A percentile compares a stretch with the other conserved stretches of the same genome.
Evolutionary conservation across 148 eudicot species (phyloP).

Genomic region (Persicaria maculosa): DNA sequence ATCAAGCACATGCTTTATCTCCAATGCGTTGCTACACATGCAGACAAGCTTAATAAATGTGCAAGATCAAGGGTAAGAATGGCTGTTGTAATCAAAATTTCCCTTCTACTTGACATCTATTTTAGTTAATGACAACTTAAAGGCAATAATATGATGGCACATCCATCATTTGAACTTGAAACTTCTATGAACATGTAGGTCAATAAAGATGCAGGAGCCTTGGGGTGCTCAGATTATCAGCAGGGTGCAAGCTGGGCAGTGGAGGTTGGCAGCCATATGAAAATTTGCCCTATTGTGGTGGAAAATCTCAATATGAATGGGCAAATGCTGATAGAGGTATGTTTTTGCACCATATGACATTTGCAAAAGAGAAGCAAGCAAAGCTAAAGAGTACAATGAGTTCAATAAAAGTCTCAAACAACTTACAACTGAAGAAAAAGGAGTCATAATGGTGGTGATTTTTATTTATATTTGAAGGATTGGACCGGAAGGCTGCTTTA

Average conservation of each 20-base stretch:
- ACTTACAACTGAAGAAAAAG: no score
- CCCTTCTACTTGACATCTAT: background rate
- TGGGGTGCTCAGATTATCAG: conserved; percentile 35
- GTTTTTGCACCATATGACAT: background rate
- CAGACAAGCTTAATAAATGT: conserved; percentile 58
- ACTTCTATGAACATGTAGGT: background rate
- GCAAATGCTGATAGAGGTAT: conserved; percentile 72
- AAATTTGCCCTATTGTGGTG: conserved; percentile 65
- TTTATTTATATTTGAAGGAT: no score
- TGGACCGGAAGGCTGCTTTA: no score
- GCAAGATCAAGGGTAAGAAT: conserved; percentile 47
- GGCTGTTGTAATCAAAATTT: background rate
- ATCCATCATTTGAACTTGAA: background rate
- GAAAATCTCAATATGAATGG: conserved; percentile 65
- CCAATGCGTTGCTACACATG: conserved; percentile 64
- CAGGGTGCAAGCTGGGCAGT: conserved; percentile 93
- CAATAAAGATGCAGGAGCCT: conserved; percentile 26
- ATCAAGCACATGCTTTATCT: conserved; percentile 86
- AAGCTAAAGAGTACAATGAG: background rate
- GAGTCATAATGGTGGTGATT: no score
- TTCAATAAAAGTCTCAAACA: background rate
- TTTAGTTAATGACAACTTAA: no score
- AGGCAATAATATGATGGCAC: no score
- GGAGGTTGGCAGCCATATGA: conserved; percentile 66
- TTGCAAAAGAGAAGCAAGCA: background rate